A percentile compares a stretch with the other conserved stretches of the same genome.
Conservation (phyloP, 352 stramenopile genomes). For the Phytopythium chamaehyphon region DNA sequence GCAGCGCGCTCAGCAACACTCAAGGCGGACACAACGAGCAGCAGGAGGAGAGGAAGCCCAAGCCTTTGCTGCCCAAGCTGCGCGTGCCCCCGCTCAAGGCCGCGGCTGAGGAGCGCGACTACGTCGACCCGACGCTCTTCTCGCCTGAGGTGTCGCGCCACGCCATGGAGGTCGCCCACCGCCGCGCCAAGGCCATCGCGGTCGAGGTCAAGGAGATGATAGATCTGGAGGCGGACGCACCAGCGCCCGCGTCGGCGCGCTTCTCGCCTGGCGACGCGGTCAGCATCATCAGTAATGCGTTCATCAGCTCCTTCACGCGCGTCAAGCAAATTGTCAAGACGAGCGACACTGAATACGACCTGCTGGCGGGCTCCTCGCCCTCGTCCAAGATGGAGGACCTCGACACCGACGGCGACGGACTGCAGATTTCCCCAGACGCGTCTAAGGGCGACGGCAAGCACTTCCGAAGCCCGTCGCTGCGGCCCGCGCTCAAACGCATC, state of each 20-base stretch:
- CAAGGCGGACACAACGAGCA: background rate
- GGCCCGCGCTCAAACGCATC: conserved; percentile 70
- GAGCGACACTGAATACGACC: conserved; percentile 65
- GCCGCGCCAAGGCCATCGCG: conserved; percentile 65
- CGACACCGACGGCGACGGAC: conserved; percentile 73
- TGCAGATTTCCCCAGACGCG: conserved; percentile 76
- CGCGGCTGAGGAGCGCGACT: conserved; percentile 46
- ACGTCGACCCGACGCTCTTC: conserved; percentile 78
- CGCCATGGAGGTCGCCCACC: conserved; percentile 78
- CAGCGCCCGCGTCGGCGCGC: conserved; percentile 16
- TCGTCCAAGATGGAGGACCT: conserved; percentile 67
- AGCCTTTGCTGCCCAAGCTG: conserved; percentile 37
- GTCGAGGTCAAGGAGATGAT: conserved; percentile 71
- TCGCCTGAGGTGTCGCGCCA: conserved; percentile 78
- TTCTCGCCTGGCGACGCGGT: conserved; percentile 60
- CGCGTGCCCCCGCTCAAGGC: conserved; percentile 33
- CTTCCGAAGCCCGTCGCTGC: conserved; percentile 45
- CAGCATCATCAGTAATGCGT: conserved; percentile 53
- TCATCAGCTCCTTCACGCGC: conserved; percentile 51
- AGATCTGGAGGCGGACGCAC: conserved; percentile 34
- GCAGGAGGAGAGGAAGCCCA: conserved; percentile 12
- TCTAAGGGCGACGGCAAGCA: conserved; percentile 52
- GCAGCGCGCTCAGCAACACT: conserved; percentile 8
- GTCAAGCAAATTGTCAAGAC: conserved; percentile 57
- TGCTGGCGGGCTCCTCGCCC: conserved; percentile 47